Base-by-base conservation (phyloP, 352 stramenopile genomes). In the Sclerospora graminicola region DNA sequence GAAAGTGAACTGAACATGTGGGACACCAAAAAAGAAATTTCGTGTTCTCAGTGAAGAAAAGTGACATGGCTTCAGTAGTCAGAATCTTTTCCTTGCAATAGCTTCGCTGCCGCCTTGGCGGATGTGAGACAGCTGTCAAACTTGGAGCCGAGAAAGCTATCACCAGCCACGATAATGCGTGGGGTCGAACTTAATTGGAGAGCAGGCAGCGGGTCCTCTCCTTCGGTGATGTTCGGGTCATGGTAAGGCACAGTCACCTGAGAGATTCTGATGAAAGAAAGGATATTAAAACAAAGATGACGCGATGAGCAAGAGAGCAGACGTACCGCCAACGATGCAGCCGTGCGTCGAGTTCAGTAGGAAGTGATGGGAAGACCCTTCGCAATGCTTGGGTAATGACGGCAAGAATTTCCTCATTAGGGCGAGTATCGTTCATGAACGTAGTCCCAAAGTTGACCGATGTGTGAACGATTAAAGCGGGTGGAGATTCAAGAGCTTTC, bases 91-190 rank as follows among this genome's bases (percentile, higher is more conserved):
- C 18, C 34, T 16, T 49, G 52, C 10, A 77, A 34, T 8, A 74
- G 30, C 5, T 55, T 48, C 0, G 60, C 60, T 19, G 58, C 65
- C 11, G 50, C 46, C 20, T 80, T 82, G 15, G 76, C 76, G 7
- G 73, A 88, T 23, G 80, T 26, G 15, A 88, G 51, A 34, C 70
- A 87, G 35, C 71, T 83, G 58, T 88, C 76, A 32, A 88, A 82
- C 24, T 60, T 66, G 7, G 71, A 84, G n/a, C 76, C 68, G 2
- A 75, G 56, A 38, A 88, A 84, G 15, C 63, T 63, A 51, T 88
- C 76, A 2, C 76, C 76, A 0, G 76, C 76, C 15, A 85, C 42
- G 20, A 85, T 50, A 23, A 88, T 80, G 31, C 58, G 63, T 7
- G 72, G 76, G n/a, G 63, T 65, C 8, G 51, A 27, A 39, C 55